Evolutionary conservation across 495 filamentous ascomycete genomes (phyloP).

Genomic region (Lineolata rhizophorae): DNA sequence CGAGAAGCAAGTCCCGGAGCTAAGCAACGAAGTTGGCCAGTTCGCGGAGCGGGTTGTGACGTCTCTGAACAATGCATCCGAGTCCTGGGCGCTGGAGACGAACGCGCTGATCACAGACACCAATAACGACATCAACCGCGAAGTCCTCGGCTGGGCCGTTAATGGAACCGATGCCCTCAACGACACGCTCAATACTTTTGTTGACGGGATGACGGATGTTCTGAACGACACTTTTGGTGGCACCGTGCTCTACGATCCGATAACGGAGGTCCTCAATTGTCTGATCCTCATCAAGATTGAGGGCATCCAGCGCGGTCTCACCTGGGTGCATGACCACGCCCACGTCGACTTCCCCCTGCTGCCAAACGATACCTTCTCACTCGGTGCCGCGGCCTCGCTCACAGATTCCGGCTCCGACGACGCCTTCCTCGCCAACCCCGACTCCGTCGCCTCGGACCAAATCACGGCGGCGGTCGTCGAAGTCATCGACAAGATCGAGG

Average conservation of each 20-base stretch:
- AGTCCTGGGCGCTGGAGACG: conserved; percentile 51
- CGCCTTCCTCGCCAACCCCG: conserved; percentile 54
- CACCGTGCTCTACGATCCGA: conserved; percentile 51
- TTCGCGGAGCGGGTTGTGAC: conserved; percentile 65
- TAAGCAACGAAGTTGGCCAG: conserved; percentile 53
- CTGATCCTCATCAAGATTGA: conserved; percentile 19
- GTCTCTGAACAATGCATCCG: conserved; percentile 48
- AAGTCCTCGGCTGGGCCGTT: conserved; percentile 77
- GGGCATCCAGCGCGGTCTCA: conserved; percentile 59
- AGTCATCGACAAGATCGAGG: conserved; percentile 38
- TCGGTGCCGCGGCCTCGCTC: conserved; percentile 47
- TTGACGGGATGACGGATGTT: conserved; percentile 44
- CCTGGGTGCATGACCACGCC: conserved; percentile 73
- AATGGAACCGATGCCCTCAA: conserved; percentile 65
- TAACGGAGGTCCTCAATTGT: conserved; percentile 37
- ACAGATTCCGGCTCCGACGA: conserved; percentile 26
- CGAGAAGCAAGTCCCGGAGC: conserved; percentile 50
- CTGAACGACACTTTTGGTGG: conserved; percentile 60
- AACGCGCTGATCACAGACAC: conserved; percentile 49
- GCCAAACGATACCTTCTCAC: conserved; percentile 60
- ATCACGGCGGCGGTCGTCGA: conserved; percentile 52
- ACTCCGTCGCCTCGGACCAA: conserved; percentile 46
- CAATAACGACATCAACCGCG: conserved; percentile 53
- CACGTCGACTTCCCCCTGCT: conserved; percentile 63
- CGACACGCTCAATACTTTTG: conserved; percentile 62